A percentile compares a stretch with the other conserved stretches of the same genome.
Conservation (phyloP, 1,284 basidiomycete species). For the Ceratobasidium papillatum region DNA sequence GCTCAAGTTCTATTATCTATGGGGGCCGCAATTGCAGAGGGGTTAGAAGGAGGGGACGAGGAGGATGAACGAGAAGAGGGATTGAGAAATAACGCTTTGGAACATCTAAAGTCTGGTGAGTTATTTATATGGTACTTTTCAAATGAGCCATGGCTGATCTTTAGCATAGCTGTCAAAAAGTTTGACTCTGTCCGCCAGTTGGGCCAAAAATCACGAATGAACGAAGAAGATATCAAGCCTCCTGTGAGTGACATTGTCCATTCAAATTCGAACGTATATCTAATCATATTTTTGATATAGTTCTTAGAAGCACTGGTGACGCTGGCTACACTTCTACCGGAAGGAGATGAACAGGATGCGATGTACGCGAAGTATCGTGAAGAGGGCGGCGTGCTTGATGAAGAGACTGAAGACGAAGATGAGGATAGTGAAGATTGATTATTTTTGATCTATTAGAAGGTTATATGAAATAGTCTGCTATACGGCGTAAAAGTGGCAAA, state of each 20-base stretch:
- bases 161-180: not conserved
- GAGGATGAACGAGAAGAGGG: not conserved
- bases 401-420: not conserved
- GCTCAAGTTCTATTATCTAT: conserved; percentile 2
- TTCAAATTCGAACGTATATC: not conserved
- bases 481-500: too few relatives aligned
- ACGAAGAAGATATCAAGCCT: conserved; percentile 19
- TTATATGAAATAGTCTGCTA: too few relatives aligned
- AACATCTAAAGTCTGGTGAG: not conserved
- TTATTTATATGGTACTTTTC: not conserved
- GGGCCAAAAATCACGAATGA: not conserved
- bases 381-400: conserved; percentile 19
- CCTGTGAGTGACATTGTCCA: not conserved
- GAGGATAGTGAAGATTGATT: not conserved
- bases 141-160: not conserved
- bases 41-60: not conserved
- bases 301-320: conserved; percentile 30
- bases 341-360: conserved; percentile 27
- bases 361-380: conserved; percentile 26
- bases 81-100: not conserved
- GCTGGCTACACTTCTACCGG: conserved; percentile 25
- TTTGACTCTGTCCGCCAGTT: not conserved
- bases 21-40: conserved; percentile 14
- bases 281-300: not conserved
- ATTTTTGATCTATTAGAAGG: too few relatives aligned